phyloP scores from a whole-genome alignment of 2,329 filamentous ascomycete species.

The Dactylonectria macrodidyma region DNA sequence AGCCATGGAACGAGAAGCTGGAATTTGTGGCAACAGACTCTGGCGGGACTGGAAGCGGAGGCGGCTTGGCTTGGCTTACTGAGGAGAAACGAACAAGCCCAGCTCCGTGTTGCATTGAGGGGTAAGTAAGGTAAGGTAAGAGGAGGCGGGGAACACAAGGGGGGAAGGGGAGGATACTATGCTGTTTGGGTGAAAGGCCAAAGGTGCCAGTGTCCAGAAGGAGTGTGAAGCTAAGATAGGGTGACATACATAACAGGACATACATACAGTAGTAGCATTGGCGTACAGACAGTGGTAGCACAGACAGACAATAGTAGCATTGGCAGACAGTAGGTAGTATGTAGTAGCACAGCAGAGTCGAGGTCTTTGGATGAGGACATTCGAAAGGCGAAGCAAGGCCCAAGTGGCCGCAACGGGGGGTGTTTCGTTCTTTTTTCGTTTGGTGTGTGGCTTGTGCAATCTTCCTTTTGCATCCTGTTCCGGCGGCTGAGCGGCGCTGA shows the following conservation, averaged over 20 bases:
- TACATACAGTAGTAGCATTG: too few species aligned
- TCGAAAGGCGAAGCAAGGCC: conserved; percentile 4
- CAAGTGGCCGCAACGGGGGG: not conserved
- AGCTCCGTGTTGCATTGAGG: conserved; percentile 15
- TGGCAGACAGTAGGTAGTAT: too few species aligned
- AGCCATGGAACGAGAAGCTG: not conserved
- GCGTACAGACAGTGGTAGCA: too few species aligned
- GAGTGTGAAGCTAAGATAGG: conserved; percentile 23
- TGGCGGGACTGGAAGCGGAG: conserved; percentile 15
- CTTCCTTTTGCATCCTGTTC: conserved; percentile 20
- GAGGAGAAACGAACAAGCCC: conserved; percentile 10
- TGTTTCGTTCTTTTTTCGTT: not conserved
- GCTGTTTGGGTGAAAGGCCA: conserved; percentile 2
- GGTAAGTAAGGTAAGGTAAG: not conserved
- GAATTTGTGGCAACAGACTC: conserved; percentile 4
- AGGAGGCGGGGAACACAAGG: conserved; percentile 20
- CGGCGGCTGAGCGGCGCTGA: conserved; percentile 22
- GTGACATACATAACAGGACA: conserved; percentile 31
- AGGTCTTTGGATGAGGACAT: conserved; percentile 32
- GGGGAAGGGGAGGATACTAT: conserved; percentile 4
- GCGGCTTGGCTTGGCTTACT: not conserved
- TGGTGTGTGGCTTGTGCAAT: conserved; percentile 15
- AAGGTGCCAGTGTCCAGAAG: conserved; percentile 5
- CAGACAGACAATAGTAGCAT: too few species aligned
- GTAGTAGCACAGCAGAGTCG: too few species aligned